phyloP scores from a whole-genome alignment of 2,329 filamentous ascomycete genomes.

The Coleophoma crateriformis region DNA sequence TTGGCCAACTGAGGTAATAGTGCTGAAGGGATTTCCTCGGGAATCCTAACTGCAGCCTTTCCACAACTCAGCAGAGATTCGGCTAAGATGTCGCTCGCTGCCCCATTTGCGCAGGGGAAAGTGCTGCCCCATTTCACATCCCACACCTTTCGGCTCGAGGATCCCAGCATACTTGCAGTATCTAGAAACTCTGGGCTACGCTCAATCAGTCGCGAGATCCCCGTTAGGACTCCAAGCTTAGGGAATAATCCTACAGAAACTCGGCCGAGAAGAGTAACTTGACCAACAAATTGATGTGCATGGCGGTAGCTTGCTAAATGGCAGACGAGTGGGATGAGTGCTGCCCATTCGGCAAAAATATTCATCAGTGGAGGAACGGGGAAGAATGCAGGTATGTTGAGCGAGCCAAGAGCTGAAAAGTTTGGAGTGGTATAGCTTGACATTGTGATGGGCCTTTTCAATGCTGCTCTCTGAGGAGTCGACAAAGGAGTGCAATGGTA shows the following conservation, averaged over 20 bases:
- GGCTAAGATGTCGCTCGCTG: too few species aligned
- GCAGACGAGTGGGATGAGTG: background rate
- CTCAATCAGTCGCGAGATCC: background rate
- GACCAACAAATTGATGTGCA: background rate
- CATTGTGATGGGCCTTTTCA: background rate
- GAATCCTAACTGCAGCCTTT: background rate
- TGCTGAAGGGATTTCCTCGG: background rate
- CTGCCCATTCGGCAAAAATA: background rate
- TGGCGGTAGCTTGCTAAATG: background rate
- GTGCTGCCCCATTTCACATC: background rate
- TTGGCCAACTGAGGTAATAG: background rate
- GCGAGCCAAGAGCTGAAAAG: background rate
- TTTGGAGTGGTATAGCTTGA: background rate
- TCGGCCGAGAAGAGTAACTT: background rate
- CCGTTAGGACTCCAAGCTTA: background rate
- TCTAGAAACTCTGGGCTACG: background rate
- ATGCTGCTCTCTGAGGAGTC: too few species aligned
- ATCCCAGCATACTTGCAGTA: background rate
- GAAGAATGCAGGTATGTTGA: background rate
- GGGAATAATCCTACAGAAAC: background rate
- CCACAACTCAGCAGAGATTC: background rate
- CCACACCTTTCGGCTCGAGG: background rate
- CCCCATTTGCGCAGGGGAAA: background rate
- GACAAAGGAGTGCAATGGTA: too few species aligned
- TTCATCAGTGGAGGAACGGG: background rate